Base-by-base conservation (phyloP, 306 rosid species). In the Elaeagnus macrophylla region DNA sequence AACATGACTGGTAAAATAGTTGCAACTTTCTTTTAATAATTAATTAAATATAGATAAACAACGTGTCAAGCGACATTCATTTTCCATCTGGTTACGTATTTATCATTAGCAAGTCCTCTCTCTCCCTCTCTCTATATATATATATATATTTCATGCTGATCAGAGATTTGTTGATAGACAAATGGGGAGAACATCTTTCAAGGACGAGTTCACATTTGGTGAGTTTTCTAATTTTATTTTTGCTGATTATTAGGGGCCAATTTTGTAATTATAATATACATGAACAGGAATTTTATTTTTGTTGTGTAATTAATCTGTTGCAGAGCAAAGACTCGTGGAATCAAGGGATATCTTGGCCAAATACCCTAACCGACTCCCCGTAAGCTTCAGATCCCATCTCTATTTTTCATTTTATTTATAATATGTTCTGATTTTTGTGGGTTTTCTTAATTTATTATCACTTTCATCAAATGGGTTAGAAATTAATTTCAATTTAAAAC, bases 351-450 rank as follows among this genome's bases (percentile, higher is more conserved):
- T 69, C 10, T 19, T 61, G 48, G 66, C 66, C 62, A 69, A 66
- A 53, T 66, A 77, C 67, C 83, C 79, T 9, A 62, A 69, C 51
- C 83, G 83, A 49, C 59, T 77, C 44, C 83, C 83, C 1, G 83
- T 72, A 54, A 61, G 67, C 56, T 12, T 49, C 9, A 50, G 12
- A 19, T 12, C 32, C 4, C 32, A 25, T 25, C 32, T 25, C 32
- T 25, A 25, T 25, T 25, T 25, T 25, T 25, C 32, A 3, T 25
- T 25, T 25, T 25, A 25, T 25, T 25, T 25, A 25, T 25, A 25
- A 25, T 25, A 25, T 25, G 32, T 5, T 25, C 2, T 25, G 2
- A 25, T 25, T 25, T 25, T 25, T 25, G 4, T 25, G 32, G 32
- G 32, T 25, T 25, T 5, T 48, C 43, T 39, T 10, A 19, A 12